A percentile compares a stretch with the other conserved stretches of the same genome.
phyloP scores from a whole-genome alignment of 805 yeast genomes.

The Spathaspora sp. region DNA sequence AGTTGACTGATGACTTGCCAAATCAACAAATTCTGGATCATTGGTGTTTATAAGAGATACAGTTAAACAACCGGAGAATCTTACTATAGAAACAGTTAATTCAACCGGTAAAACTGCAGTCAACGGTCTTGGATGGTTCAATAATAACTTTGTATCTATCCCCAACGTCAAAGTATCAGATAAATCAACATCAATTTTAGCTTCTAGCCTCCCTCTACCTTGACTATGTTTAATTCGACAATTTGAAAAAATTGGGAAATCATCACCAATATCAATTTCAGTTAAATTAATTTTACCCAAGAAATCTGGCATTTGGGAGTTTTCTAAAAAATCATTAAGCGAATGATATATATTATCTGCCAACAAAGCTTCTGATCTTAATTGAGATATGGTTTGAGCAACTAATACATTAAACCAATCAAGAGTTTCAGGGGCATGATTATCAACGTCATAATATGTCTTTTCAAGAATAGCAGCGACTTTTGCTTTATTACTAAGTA shows the following conservation, averaged over 20 bases:
- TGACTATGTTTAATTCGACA: conserved; percentile 72
- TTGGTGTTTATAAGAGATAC: conserved; percentile 59
- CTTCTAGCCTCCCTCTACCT: conserved; percentile 56
- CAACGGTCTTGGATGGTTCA: conserved; percentile 79
- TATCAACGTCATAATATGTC: conserved; percentile 86
- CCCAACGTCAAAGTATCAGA: conserved; percentile 85
- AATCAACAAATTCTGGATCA: conserved; percentile 27
- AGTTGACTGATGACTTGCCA: conserved; percentile 3
- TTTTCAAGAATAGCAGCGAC: conserved; percentile 68
- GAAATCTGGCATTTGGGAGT: conserved; percentile 72
- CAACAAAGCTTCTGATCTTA: conserved; percentile 82
- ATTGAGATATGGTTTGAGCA: conserved; percentile 85
- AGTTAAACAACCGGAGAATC: conserved; percentile 87
- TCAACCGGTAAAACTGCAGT: conserved; percentile 87
- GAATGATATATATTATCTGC: conserved; percentile 83
- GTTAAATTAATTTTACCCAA: conserved; percentile 74
- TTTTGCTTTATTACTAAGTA: conserved; percentile 13
- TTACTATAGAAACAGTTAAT: conserved; percentile 79
- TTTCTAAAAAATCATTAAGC: conserved; percentile 60
- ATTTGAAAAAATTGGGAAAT: conserved; percentile 91
- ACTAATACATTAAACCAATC: conserved; percentile 96
- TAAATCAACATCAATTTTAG: conserved; percentile 86
- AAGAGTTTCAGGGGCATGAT: conserved; percentile 83
- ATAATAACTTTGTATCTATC: conserved; percentile 70
- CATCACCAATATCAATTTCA: conserved; percentile 91